Conservation (phyloP, 352 stramenopile genomes). For the Phytophthora syringae region DNA sequence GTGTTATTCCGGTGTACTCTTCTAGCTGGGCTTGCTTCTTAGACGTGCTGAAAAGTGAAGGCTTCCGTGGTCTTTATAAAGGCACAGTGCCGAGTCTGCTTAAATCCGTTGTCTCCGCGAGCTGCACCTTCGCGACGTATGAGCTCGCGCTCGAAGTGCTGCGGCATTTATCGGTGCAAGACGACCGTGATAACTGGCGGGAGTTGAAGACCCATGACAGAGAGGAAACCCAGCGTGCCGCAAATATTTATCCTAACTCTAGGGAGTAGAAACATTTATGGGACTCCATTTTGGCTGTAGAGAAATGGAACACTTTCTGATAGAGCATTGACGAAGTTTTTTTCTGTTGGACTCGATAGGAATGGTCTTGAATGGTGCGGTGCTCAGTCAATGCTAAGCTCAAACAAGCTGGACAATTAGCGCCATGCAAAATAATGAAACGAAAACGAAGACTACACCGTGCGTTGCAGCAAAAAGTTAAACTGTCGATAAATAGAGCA, state of each 20-base stretch:
- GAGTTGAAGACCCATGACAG: slow-evolving; percentile 15
- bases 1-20: slow-evolving; percentile 70
- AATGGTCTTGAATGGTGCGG: no score
- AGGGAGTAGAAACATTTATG: no score
- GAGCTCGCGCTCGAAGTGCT: slow-evolving; percentile 61
- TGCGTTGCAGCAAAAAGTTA: slow-evolving; percentile 9
- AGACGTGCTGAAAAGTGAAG: slow-evolving; percentile 70
- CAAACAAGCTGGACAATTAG: no score
- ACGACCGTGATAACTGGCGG: slow-evolving; percentile 18
- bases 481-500: slow-evolving; percentile 48
- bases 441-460: background rate
- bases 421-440: no score
- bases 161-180: slow-evolving; percentile 28
- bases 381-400: no score
- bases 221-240: slow-evolving; percentile 6
- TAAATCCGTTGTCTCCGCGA: slow-evolving; percentile 83
- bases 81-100: slow-evolving; percentile 78
- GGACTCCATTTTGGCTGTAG: no score
- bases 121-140: slow-evolving; percentile 81
- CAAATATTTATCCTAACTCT: slow-evolving; percentile 20
- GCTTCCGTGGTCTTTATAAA: slow-evolving; percentile 79
- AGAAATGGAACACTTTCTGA: slow-evolving; percentile 14
- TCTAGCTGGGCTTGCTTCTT: slow-evolving; percentile 65
- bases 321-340: no score
- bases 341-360: no score